A percentile compares a stretch with the other conserved stretches of the same genome.
These are phyloP conservation scores for Hymenoscyphus fructigenus DNA, from an alignment of 2,329 filamentous ascomycete species.

Conservation along the genomic window DNA sequence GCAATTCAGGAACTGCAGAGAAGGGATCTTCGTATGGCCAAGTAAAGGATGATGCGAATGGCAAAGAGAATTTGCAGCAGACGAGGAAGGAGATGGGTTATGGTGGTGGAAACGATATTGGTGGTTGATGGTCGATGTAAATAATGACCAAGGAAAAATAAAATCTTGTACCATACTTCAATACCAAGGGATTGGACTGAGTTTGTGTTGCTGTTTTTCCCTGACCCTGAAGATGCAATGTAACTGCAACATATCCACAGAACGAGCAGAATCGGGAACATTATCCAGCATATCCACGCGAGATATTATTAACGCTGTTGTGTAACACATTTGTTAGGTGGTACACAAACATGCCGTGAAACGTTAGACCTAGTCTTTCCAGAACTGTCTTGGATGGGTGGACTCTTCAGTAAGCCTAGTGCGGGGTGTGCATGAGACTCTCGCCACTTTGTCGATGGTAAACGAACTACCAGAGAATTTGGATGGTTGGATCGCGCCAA, in stretches of 20 bases:
- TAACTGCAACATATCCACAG: neutral
- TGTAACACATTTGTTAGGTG: neutral
- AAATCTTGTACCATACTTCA: too few relatives aligned
- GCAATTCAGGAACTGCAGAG: constrained; percentile 36
- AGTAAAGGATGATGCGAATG: neutral
- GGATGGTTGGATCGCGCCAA: neutral
- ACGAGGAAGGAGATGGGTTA: constrained; percentile 53
- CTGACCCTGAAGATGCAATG: neutral
- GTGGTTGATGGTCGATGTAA: constrained; percentile 41
- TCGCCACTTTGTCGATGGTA: neutral
- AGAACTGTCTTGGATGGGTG: too few relatives aligned
- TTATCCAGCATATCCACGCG: neutral
- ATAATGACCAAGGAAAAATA: neutral
- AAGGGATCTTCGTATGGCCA: constrained; percentile 27
- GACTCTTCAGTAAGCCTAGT: neutral
- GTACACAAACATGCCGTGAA: neutral
- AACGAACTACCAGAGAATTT: neutral
- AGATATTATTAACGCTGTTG: neutral
- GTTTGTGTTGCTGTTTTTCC: too few relatives aligned
- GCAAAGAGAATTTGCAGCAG: constrained; percentile 38
- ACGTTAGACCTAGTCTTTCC: neutral
- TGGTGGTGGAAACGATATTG: constrained; percentile 53
- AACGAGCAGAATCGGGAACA: neutral
- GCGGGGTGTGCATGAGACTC: constrained; percentile 1
- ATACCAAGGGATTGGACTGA: too few relatives aligned